phyloP scores from a whole-genome alignment of 2,329 filamentous ascomycete genomes.

The Fusarium armeniacum region DNA sequence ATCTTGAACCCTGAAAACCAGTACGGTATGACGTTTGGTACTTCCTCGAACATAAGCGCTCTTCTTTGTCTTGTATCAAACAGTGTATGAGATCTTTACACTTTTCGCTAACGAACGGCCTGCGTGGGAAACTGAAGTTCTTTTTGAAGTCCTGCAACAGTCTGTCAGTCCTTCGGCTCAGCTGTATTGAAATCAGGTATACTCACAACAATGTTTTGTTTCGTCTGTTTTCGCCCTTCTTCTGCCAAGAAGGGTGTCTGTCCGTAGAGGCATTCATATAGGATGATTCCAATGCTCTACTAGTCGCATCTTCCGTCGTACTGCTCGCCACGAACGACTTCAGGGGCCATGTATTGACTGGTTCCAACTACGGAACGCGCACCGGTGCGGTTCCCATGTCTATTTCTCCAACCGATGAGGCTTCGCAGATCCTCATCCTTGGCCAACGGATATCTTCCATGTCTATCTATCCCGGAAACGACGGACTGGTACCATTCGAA shows the following conservation, averaged over 20 bases:
- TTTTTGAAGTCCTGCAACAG: constrained; percentile 74
- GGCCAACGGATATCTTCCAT: constrained; percentile 51
- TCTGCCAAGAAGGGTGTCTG: constrained; percentile 90
- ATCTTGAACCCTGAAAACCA: constrained; percentile 40
- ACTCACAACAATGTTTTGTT: constrained; percentile 83
- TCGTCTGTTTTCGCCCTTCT: constrained; percentile 83
- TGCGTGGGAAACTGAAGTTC: constrained; percentile 78
- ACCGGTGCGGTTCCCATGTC: constrained; percentile 75
- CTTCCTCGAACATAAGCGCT: constrained; percentile 79
- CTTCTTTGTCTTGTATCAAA: constrained; percentile 80
- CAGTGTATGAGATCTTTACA: constrained; percentile 83
- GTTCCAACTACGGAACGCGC: constrained; percentile 93
- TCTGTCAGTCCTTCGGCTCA: constrained; percentile 22
- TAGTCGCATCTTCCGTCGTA: constrained; percentile 96
- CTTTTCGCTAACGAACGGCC: constrained; percentile 73
- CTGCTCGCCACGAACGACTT: constrained; percentile 83
- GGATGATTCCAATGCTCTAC: constrained; percentile 96
- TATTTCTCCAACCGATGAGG: constrained; percentile 78
- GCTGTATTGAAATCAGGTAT: neutral
- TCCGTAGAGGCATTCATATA: constrained; percentile 95
- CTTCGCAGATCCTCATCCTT: constrained; percentile 51
- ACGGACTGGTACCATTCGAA: constrained; percentile 53
- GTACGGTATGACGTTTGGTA: constrained; percentile 77
- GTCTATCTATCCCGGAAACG: constrained; percentile 52
- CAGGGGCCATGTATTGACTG: constrained; percentile 98